A percentile compares a stretch with the other conserved stretches of the same genome.
phyloP scores from a whole-genome alignment of 2,329 filamentous ascomycete species.

The Bipolaris sorokiniana region DNA sequence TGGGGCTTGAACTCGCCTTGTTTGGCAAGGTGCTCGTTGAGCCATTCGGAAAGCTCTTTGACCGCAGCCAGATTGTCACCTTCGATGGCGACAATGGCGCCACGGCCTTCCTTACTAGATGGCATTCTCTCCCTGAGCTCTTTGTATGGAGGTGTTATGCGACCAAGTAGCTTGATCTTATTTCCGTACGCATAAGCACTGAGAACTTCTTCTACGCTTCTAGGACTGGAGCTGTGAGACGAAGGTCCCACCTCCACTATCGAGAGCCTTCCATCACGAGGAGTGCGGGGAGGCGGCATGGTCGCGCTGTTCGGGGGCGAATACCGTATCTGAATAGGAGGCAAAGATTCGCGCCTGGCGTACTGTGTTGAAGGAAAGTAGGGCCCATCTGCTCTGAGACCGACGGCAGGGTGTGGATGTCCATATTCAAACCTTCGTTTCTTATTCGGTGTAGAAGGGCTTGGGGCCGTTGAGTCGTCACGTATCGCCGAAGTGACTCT shows the following conservation, averaged over 20 bases:
- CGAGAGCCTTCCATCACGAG: slow-evolving; percentile 32
- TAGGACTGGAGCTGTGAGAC: slow-evolving; percentile 32
- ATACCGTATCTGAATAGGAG: slow-evolving; percentile 39
- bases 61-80: slow-evolving; percentile 71
- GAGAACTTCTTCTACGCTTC: slow-evolving; percentile 70
- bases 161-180: slow-evolving; percentile 77
- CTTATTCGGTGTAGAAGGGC: slow-evolving; percentile 44
- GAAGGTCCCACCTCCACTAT: slow-evolving; percentile 15
- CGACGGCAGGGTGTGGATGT: slow-evolving; percentile 51
- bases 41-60: slow-evolving; percentile 67
- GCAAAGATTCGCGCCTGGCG: slow-evolving; percentile 42
- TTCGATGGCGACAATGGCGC: slow-evolving; percentile 82
- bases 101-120: slow-evolving; percentile 59
- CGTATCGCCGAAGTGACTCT: slow-evolving; percentile 31
- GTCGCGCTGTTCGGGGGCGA: slow-evolving; percentile 43
- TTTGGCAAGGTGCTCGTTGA: slow-evolving; percentile 61
- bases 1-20: slow-evolving; percentile 60
- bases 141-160: slow-evolving; percentile 73
- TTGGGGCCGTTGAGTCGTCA: slow-evolving; percentile 36
- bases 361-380: slow-evolving; percentile 39
- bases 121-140: slow-evolving; percentile 32
- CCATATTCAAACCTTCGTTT: slow-evolving; percentile 44
- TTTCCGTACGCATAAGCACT: slow-evolving; percentile 75
- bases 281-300: slow-evolving; percentile 44
- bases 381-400: slow-evolving; percentile 63